phyloP scores from a whole-genome alignment of 495 filamentous ascomycete genomes.

The Penicillium odoratum region DNA sequence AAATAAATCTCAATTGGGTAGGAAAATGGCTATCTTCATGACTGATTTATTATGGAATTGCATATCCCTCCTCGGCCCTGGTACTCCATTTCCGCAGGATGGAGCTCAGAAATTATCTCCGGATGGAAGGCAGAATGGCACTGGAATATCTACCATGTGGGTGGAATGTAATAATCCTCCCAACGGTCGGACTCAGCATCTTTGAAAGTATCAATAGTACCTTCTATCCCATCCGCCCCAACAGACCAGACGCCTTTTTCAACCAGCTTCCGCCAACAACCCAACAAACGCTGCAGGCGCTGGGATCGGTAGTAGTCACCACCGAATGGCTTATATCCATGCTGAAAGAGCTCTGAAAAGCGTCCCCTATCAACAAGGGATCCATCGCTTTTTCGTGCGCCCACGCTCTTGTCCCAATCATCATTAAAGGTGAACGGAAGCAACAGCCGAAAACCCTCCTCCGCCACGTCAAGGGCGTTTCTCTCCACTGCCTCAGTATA shows the following conservation, averaged over 20 bases:
- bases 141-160: conserved; percentile 17
- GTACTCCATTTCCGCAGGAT: neutral
- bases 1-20: too few relatives aligned
- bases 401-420: conserved; percentile 11
- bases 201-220: conserved; percentile 22
- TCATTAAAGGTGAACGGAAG: conserved; percentile 20
- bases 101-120: neutral
- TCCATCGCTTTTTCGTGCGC: conserved; percentile 20
- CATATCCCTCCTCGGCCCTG: too few relatives aligned
- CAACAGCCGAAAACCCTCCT: conserved; percentile 24
- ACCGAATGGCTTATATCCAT: conserved; percentile 21
- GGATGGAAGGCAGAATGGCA: neutral
- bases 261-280: conserved; percentile 20
- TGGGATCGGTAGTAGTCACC: conserved; percentile 18
- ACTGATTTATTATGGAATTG: neutral
- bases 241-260: conserved; percentile 19
- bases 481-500: conserved; percentile 19
- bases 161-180: conserved; percentile 18
- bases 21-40: too few relatives aligned
- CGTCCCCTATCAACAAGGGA: conserved; percentile 12
- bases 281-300: conserved; percentile 20
- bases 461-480: conserved; percentile 10
- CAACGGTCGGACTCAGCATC: conserved; percentile 17
- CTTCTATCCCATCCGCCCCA: conserved; percentile 17
- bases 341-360: conserved; percentile 19